phyloP scores from a whole-genome alignment of 257 asterid genomes.

The Voacanga thouarsii region DNA sequence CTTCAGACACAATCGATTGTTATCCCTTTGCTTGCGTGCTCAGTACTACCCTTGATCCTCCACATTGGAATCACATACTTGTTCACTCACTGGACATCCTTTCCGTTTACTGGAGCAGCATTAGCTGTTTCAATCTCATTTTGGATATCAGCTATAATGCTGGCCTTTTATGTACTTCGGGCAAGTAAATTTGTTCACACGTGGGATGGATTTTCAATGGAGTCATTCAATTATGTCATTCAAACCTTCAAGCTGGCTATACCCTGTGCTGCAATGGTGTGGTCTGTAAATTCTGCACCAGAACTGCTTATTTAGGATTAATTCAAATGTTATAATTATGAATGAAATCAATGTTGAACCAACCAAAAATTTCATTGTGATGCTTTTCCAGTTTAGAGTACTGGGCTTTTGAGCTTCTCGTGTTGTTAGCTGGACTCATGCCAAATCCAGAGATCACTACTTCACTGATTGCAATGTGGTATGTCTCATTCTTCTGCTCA shows the following conservation, averaged over 20 bases:
- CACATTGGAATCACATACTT: conserved; percentile 55
- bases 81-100: conserved; percentile 42
- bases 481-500: conserved; percentile 1
- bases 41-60: conserved; percentile 41
- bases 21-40: conserved; percentile 50
- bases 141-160: conserved; percentile 54
- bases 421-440: conserved; percentile 79
- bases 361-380: background rate
- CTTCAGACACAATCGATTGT: conserved; percentile 66
- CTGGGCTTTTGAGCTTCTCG: conserved; percentile 89
- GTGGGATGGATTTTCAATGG: conserved; percentile 53
- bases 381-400: conserved; percentile 58
- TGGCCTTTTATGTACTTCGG: conserved; percentile 38
- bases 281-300: conserved; percentile 35
- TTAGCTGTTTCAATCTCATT: conserved; percentile 58
- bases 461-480: conserved; percentile 87
- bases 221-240: conserved; percentile 29
- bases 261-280: conserved; percentile 78
- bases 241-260: conserved; percentile 47
- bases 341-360: background rate
- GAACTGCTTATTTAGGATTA: background rate
- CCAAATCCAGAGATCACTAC: conserved; percentile 65
- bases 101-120: conserved; percentile 56
- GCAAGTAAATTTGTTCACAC: conserved; percentile 38
- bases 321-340: background rate